Conservation (phyloP, 2,329 filamentous ascomycete genomes). For the Fusarium sp. region DNA sequence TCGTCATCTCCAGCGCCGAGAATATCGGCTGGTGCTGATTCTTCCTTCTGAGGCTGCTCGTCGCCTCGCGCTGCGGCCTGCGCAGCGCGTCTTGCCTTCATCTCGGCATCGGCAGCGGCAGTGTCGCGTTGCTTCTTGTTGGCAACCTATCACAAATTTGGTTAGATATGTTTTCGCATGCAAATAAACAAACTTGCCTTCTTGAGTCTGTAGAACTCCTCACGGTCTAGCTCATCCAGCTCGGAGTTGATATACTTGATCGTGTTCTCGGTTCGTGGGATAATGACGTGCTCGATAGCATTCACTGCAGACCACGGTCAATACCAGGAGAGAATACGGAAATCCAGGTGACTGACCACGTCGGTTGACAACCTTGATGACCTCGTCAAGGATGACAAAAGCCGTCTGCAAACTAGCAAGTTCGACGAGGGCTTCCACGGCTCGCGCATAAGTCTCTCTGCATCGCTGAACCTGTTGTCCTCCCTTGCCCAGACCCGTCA, state of each 20-base stretch:
- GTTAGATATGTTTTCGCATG: constrained; percentile 14
- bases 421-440: constrained; percentile 95
- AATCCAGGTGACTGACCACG: constrained; percentile 69
- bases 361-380: constrained; percentile 98
- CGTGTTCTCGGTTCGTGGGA: constrained; percentile 98
- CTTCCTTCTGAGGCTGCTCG: constrained; percentile 56
- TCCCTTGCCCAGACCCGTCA: constrained; percentile 96
- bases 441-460: constrained; percentile 93
- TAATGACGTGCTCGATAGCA: constrained; percentile 96
- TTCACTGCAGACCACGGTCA: constrained; percentile 71
- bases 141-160: constrained; percentile 66
- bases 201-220: constrained; percentile 98
- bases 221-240: constrained; percentile 95
- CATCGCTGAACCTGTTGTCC: constrained; percentile 97
- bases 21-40: constrained; percentile 67
- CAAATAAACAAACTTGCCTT: constrained; percentile 64
- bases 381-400: constrained; percentile 97
- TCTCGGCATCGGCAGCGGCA: constrained; percentile 78
- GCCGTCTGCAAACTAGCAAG: constrained; percentile 95
- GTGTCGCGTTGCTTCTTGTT: constrained; percentile 85
- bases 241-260: constrained; percentile 99
- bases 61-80: constrained; percentile 47
- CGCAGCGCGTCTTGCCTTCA: constrained; percentile 77
- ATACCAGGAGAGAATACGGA: neutral
- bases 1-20: constrained; percentile 82